A percentile compares a stretch with the other conserved stretches of the same genome.
Conservation (phyloP, 2,329 filamentous ascomycete species). For the Sporothrix protearum region DNA sequence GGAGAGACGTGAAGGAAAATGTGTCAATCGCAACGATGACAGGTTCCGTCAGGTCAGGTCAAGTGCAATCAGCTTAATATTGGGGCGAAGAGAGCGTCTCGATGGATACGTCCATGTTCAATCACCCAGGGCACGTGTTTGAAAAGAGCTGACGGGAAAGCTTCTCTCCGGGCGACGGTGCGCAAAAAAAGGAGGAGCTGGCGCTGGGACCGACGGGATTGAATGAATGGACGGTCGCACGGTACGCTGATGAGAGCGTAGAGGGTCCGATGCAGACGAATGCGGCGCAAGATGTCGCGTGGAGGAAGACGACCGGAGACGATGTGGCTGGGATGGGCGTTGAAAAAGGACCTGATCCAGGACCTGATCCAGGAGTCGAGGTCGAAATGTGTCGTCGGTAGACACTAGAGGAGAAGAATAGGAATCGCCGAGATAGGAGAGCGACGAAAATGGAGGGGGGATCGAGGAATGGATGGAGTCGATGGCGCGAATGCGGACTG, state of each 20-base stretch:
- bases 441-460: neutral
- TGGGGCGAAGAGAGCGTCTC: constrained; percentile 19
- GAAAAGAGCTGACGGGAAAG: neutral
- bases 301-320: neutral
- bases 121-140: constrained; percentile 14
- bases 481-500: constrained; percentile 4
- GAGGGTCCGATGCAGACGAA: neutral
- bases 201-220: neutral
- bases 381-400: neutral
- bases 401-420: neutral
- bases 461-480: constrained; percentile 11
- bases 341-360: neutral
- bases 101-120: constrained; percentile 26
- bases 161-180: neutral
- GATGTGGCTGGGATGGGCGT: neutral
- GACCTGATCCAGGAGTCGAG: neutral
- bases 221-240: constrained; percentile 5
- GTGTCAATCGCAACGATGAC: neutral
- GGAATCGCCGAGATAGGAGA: constrained; percentile 1
- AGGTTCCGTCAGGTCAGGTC: constrained; percentile 4
- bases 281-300: neutral
- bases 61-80: constrained; percentile 18
- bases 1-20: neutral
- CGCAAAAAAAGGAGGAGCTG: neutral
- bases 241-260: neutral